Percentiles rank a stretch among this genome's conserved stretches.
These are phyloP conservation scores for Monocercomonoides exilis DNA, from an alignment of 78 protist genomes.

Conservation along the genomic window DNA sequence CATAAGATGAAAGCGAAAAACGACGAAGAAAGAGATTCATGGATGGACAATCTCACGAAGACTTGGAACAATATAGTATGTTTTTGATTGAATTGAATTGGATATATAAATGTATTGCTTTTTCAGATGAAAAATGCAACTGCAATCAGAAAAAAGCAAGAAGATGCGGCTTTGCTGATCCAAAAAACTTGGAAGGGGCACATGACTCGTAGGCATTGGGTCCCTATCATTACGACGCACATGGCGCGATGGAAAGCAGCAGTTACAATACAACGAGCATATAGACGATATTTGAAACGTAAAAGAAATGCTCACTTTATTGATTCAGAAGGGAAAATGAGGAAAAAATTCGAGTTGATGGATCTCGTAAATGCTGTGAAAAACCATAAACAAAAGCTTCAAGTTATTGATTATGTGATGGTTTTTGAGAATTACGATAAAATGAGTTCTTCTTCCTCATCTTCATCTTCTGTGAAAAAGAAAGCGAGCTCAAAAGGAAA, in stretches of 20 bases:
- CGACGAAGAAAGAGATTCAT: no score
- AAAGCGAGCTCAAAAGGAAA: no score
- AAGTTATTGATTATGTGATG: not conserved
- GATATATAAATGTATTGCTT: no score
- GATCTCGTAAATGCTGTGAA: not conserved
- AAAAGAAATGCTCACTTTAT: not conserved
- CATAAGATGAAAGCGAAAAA: no score
- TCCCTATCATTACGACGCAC: not conserved
- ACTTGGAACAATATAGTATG: no score
- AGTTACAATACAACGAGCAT: not conserved
- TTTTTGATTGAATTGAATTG: no score
- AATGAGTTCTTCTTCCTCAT: not conserved
- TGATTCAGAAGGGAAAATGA: not conserved
- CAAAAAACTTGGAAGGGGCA: not conserved
- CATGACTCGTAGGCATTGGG: not conserved
- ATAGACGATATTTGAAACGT: no score
- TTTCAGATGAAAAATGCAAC: no score
- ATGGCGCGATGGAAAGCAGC: not conserved
- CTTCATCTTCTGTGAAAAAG: not conserved
- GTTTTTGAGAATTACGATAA: not conserved
- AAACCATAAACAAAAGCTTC: not conserved
- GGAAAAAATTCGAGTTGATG: not conserved
- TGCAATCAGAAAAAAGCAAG: no score
- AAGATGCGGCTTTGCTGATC: not conserved
- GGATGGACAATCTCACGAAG: no score